Percentiles rank a stretch among this genome's conserved stretches.
Conservation (phyloP, 805 yeast genomes). For the Starmerella potacharoeniae region DNA sequence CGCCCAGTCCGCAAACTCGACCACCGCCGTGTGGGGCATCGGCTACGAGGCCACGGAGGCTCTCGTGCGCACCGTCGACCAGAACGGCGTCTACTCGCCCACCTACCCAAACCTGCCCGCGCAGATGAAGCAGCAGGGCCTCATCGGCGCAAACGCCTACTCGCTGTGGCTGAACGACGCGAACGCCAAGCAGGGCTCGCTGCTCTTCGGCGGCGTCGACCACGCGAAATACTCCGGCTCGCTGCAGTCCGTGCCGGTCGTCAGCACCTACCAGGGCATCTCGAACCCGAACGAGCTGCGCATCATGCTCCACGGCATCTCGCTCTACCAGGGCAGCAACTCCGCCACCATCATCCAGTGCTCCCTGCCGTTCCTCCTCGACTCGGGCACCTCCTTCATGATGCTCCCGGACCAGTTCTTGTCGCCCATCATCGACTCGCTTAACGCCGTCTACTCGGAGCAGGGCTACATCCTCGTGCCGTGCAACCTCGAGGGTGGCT, state of each 20-base stretch:
- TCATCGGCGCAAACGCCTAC: slow-evolving; percentile 34
- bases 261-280: slow-evolving; percentile 14
- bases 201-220: slow-evolving; percentile 39
- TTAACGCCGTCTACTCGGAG: slow-evolving; percentile 34
- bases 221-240: slow-evolving; percentile 33
- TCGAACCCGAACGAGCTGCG: slow-evolving; percentile 12
- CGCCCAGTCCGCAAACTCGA: slow-evolving; percentile 53
- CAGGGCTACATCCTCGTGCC: slow-evolving; percentile 32
- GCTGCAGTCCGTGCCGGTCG: slow-evolving; percentile 30
- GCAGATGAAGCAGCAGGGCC: slow-evolving; percentile 32
- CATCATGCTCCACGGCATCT: slow-evolving; percentile 15
- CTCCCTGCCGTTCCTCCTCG: slow-evolving; percentile 34
- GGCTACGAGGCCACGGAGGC: slow-evolving; percentile 30
- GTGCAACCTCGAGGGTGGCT: slow-evolving; percentile 29
- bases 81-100: slow-evolving; percentile 15
- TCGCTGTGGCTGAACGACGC: slow-evolving; percentile 37
- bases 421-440: slow-evolving; percentile 25
- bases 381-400: slow-evolving; percentile 43
- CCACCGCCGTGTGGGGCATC: slow-evolving; percentile 41
- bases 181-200: slow-evolving; percentile 28
- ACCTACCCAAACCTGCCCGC: slow-evolving; percentile 29
- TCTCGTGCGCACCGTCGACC: slow-evolving; percentile 23
- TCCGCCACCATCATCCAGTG: not conserved
- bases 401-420: slow-evolving; percentile 33
- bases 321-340: slow-evolving; percentile 13